Evolutionary conservation across 768 basidiomycete species (phyloP).

Genomic region (Pilatotrama ljubarskyi): DNA sequence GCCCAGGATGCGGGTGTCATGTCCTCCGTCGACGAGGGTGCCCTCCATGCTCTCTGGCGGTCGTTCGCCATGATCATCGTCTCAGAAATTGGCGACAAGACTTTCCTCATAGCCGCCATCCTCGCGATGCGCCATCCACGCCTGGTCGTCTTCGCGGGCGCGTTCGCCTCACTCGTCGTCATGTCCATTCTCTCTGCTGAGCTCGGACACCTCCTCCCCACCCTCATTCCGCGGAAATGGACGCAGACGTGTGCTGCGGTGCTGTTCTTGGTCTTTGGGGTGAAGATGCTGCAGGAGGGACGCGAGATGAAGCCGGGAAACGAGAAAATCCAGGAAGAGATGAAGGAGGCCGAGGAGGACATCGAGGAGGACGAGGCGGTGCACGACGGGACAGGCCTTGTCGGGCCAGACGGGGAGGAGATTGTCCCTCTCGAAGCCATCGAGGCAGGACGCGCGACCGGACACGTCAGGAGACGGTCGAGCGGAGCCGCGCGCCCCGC

Average conservation of each 20-base stretch:
- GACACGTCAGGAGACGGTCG: slow-evolving; percentile 11
- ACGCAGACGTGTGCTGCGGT: slow-evolving; percentile 61
- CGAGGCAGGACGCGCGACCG: slow-evolving; percentile 60
- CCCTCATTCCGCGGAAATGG: slow-evolving; percentile 69
- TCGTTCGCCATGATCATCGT: slow-evolving; percentile 90
- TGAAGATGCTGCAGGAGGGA: slow-evolving; percentile 87
- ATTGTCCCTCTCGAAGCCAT: slow-evolving; percentile 70
- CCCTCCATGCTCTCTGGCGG: slow-evolving; percentile 62
- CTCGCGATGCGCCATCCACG: slow-evolving; percentile 93
- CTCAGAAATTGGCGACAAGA: slow-evolving; percentile 96
- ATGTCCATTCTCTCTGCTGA: slow-evolving; percentile 95
- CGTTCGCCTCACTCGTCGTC: slow-evolving; percentile 81
- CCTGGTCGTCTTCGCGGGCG: slow-evolving; percentile 81
- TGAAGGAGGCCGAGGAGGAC: slow-evolving; percentile 95
- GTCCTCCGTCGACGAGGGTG: slow-evolving; percentile 26
- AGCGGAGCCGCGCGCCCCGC: slow-evolving; percentile 17
- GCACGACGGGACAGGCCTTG: slow-evolving; percentile 42
- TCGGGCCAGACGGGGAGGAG: slow-evolving; percentile 34
- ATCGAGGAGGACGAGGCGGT: slow-evolving; percentile 77
- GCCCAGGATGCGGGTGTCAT: slow-evolving; percentile 18
- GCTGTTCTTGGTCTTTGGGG: slow-evolving; percentile 89
- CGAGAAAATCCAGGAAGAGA: slow-evolving; percentile 88
- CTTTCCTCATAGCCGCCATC: slow-evolving; percentile 84
- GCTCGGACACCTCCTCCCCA: slow-evolving; percentile 88
- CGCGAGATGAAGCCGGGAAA: slow-evolving; percentile 74